Base-by-base conservation (phyloP, 345 rosid genomes). In the Ceriops tagal region DNA sequence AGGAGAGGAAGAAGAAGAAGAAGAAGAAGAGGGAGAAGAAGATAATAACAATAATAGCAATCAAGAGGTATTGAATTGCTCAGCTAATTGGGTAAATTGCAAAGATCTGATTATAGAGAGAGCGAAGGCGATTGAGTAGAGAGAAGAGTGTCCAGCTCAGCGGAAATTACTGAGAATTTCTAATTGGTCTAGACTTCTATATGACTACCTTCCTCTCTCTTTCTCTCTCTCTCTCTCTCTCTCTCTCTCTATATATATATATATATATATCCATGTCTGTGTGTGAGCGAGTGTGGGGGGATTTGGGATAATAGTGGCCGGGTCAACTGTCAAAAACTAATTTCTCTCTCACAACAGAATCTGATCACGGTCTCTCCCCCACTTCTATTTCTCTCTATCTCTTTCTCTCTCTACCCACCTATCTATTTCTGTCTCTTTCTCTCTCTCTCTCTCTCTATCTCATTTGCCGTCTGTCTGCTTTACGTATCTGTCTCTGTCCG, bases 311-410 rank as follows among this genome's bases (percentile, higher is more conserved):
- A 61, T 81, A 88, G 86, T 83, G 81, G 95, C 85, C 81, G 81
- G 86, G 95, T 87, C 98, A 92, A 92, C 95, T 87, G 95, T 88
- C 82, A 84, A 84, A 83, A 83, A 83, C 88, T 76, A 83, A 83
- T 81, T 43, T 70, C 67, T 72, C 62, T 34, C 59, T 43, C 83
- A 56, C 78, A 81, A 87, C 82, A 80, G 91, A 92, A 88, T 89
- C 93, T 88, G 90, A 83, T 85, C 90, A 76, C 83, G 70, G 87
- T 74, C 90, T 79, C 85, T 79, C 87, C 83, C 73, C 79, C 76
- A 86, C 85, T 82, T 79, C 75, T 39, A 77, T 62, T 47, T 67
- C 76, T 77, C 37, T 34, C 37, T 34, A 1, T 34, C 8, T 72
- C 76, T 72, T 51, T 74, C 72, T 64, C 57, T 66, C 22, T 70